These are phyloP conservation scores for Rhipidocladum racemiflorum DNA, from an alignment of 176 grass and related monocot genomes.

Conservation along the genomic window DNA sequence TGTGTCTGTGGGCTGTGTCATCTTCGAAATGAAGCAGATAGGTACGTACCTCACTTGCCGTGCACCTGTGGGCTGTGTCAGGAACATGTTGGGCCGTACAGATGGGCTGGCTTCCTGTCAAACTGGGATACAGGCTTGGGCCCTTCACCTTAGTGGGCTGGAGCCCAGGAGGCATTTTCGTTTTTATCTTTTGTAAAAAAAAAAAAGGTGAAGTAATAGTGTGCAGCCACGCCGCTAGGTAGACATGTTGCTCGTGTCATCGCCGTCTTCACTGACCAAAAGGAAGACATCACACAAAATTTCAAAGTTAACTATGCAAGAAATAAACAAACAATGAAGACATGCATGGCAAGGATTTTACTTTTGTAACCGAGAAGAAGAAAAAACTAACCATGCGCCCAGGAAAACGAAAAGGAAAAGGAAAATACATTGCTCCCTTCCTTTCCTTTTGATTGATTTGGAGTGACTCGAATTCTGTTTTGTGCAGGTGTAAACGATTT, in stretches of 20 bases:
- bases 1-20: no score
- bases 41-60: no score
- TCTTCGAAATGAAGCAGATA: no score
- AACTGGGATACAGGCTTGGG: background rate
- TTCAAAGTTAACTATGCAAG: background rate
- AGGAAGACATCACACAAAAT: no score
- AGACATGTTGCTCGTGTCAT: no score
- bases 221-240: no score
- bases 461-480: background rate
- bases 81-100: no score
- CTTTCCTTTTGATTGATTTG: background rate
- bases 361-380: background rate
- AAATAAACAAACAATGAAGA: background rate
- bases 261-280: no score
- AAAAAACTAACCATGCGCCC: background rate
- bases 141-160: background rate
- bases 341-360: background rate
- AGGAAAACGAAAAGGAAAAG: no score
- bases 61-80: no score
- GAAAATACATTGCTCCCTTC: no score
- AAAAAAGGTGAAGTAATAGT: no score
- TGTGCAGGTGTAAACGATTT: background rate
- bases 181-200: background rate
- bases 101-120: background rate
- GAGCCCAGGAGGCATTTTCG: background rate